These are phyloP conservation scores for Magnolia officinalis DNA, from an alignment of 164 flowering plant species.

Conservation along the genomic window DNA sequence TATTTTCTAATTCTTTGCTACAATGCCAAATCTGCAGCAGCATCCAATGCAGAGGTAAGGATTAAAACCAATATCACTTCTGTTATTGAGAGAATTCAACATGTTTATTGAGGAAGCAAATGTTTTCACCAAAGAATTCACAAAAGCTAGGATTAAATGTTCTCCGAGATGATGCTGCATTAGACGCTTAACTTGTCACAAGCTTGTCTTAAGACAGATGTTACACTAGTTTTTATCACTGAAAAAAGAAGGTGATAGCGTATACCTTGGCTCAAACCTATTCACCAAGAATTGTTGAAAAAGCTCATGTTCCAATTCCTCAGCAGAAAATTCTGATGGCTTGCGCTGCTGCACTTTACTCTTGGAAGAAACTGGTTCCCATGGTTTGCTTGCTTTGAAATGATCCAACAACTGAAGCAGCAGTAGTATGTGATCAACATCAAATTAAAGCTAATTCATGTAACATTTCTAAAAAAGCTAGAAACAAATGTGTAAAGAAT, in stretches of 20 bases:
- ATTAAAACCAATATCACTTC: too few species aligned
- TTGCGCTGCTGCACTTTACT: constrained; percentile 6
- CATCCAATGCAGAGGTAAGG: too few species aligned
- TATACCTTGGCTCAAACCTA: constrained; percentile 52
- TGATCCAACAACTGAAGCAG: constrained; percentile 36
- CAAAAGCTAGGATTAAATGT: too few species aligned
- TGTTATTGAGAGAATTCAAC: neutral
- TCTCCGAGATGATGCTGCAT: too few species aligned
- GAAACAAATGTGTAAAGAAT: neutral
- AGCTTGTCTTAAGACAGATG: too few species aligned
- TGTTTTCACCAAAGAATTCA: neutral
- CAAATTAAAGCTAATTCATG: neutral
- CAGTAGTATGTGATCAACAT: neutral
- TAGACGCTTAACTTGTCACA: too few species aligned
- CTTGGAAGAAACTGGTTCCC: constrained; percentile 25
- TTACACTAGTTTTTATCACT: neutral
- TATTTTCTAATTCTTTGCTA: too few species aligned
- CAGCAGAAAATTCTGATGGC: constrained; percentile 33
- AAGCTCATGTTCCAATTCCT: constrained; percentile 46
- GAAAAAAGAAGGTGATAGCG: neutral
- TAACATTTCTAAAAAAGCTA: neutral
- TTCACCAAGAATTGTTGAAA: constrained; percentile 34
- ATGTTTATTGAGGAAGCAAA: neutral
- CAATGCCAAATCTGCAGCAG: too few species aligned
- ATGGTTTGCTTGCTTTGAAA: constrained; percentile 41